These are phyloP conservation scores for Vitis hybrid DNA, from an alignment of 177 flowering plant genomes.

Conservation along the genomic window DNA sequence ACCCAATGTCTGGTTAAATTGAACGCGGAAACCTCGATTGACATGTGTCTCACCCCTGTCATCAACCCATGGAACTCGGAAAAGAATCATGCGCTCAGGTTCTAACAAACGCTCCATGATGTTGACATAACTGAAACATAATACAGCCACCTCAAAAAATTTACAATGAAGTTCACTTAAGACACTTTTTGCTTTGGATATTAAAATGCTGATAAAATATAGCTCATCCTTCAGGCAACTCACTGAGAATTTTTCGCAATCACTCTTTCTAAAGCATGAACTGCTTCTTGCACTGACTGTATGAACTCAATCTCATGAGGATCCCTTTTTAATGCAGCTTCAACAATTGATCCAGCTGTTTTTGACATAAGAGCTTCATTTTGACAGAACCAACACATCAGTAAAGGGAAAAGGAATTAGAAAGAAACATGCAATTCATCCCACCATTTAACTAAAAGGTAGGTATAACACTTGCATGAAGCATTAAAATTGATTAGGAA, in stretches of 20 bases:
- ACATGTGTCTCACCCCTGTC: constrained; percentile 96
- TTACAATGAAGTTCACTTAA: neutral
- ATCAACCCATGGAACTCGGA: constrained; percentile 98
- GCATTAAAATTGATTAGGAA: neutral
- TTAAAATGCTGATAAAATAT: neutral
- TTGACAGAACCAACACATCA: constrained; percentile 12
- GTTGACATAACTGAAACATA: constrained; percentile 71
- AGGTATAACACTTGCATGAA: neutral
- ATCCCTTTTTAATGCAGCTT: constrained; percentile 91
- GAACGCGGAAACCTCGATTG: constrained; percentile 89
- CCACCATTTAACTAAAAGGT: neutral
- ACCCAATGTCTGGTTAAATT: constrained; percentile 89
- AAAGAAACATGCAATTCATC: neutral
- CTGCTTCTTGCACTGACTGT: constrained; percentile 89
- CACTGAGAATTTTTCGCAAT: constrained; percentile 92
- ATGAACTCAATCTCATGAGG: constrained; percentile 94
- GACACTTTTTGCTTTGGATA: neutral
- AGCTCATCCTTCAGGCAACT: constrained; percentile 28
- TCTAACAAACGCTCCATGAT: constrained; percentile 94
- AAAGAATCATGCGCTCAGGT: constrained; percentile 87
- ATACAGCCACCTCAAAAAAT: constrained; percentile 12
- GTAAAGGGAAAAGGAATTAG: neutral
- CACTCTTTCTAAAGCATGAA: constrained; percentile 93
- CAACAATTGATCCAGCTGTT: constrained; percentile 92
- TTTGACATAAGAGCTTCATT: constrained; percentile 87